Conservation (phyloP, 768 basidiomycete species). For the Saitozyma podzolica region DNA sequence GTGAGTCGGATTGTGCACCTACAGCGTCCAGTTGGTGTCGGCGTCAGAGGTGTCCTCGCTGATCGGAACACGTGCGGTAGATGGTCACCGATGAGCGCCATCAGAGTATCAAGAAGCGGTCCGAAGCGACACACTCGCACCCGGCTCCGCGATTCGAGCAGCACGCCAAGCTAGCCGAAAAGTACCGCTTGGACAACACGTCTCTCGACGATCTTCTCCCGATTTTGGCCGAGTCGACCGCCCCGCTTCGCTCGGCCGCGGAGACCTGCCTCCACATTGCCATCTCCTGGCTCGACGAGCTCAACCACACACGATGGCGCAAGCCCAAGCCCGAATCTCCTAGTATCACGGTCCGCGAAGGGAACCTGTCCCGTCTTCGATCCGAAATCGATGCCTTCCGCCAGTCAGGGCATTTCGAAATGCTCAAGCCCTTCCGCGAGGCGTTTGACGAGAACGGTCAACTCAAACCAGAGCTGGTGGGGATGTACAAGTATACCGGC, state of each 20-base stretch:
- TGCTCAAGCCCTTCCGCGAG: conserved; percentile 57
- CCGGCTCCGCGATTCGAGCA: no score
- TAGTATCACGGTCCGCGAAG: conserved; percentile 27
- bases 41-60: no score
- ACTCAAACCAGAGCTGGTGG: conserved; percentile 15
- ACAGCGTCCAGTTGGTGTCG: not conserved
- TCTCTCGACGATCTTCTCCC: conserved; percentile 42
- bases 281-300: conserved; percentile 45
- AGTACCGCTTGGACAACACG: no score
- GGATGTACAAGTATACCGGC: conserved; percentile 27
- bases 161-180: no score
- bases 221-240: conserved; percentile 36
- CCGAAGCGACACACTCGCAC: not conserved
- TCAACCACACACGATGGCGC: conserved; percentile 46
- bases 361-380: conserved; percentile 23
- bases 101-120: not conserved
- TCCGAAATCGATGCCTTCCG: conserved; percentile 24
- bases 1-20: conserved; percentile 23
- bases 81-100: not conserved
- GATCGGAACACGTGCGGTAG: not conserved
- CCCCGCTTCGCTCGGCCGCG: conserved; percentile 31
- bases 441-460: conserved; percentile 51
- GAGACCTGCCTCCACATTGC: conserved; percentile 31
- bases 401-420: conserved; percentile 46
- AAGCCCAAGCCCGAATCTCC: conserved; percentile 8